Evolutionary conservation across 495 filamentous ascomycete species (phyloP).

Genomic region (Xylaria grammica): DNA sequence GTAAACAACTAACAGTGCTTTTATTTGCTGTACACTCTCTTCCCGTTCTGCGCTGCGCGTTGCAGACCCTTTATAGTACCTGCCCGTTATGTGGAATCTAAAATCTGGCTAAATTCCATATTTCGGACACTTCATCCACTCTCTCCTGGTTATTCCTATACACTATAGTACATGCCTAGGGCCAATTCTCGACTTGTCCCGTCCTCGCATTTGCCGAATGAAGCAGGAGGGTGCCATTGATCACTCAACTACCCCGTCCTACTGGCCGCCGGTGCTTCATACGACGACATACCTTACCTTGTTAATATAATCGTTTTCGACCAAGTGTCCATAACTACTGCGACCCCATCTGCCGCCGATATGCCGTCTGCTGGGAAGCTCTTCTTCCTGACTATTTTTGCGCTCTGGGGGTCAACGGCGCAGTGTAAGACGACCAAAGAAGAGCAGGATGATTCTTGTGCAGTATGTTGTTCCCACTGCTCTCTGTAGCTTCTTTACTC

Average conservation of each 20-base stretch:
- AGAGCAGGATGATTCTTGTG: constrained; percentile 49
- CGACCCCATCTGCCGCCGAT: constrained; percentile 20
- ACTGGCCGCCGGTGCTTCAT: constrained; percentile 7
- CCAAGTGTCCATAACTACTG: constrained; percentile 20
- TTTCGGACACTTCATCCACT: constrained; percentile 11
- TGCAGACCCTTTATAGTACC: too few relatives aligned
- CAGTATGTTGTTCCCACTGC: constrained; percentile 46
- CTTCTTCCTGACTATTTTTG: constrained; percentile 79
- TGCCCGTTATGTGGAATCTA: background rate
- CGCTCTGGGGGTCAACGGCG: constrained; percentile 64
- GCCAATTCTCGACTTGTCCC: background rate
- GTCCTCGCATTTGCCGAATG: constrained; percentile 15
- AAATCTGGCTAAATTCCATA: constrained; percentile 24
- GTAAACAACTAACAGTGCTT: too few relatives aligned
- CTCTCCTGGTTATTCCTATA: background rate
- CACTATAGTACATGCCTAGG: background rate
- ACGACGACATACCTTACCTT: background rate
- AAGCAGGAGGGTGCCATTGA: constrained; percentile 16
- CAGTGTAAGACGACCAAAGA: constrained; percentile 43
- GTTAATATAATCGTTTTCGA: background rate
- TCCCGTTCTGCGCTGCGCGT: background rate
- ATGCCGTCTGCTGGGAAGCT: constrained; percentile 54
- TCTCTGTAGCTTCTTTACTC: constrained; percentile 32
- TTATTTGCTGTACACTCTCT: background rate
- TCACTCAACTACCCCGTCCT: background rate